Evolutionary conservation across 768 basidiomycete genomes (phyloP).

Genomic region (Kwoniella botswanensis): DNA sequence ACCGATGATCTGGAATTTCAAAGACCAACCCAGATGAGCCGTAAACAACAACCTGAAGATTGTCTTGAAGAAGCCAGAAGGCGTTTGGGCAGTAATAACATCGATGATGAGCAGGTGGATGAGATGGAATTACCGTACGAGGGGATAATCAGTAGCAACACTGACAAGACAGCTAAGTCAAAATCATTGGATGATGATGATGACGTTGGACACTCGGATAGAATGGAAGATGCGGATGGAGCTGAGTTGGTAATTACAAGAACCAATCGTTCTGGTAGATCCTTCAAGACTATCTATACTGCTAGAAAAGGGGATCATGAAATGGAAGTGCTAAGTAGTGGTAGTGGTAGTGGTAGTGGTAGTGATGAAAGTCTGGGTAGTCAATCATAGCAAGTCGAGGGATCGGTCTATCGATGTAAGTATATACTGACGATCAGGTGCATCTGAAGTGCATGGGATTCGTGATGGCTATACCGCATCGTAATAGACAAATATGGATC

Average conservation of each 20-base stretch:
- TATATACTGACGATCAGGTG: too few species aligned
- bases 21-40: not conserved
- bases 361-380: not conserved
- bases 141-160: not conserved
- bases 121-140: not conserved
- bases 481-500: too few species aligned
- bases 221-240: not conserved
- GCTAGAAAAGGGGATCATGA: not conserved
- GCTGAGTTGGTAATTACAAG: not conserved
- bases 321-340: not conserved
- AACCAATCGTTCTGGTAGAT: not conserved
- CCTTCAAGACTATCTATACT: not conserved
- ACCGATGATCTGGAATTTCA: not conserved
- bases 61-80: slow-evolving; percentile 1
- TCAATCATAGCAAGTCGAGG: not conserved
- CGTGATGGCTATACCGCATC: too few species aligned
- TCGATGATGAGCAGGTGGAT: not conserved
- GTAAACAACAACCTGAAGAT: not conserved
- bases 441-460: too few species aligned
- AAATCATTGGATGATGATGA: not conserved
- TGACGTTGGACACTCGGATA: not conserved
- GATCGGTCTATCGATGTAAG: not conserved
- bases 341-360: not conserved
- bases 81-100: not conserved
- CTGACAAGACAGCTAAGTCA: not conserved